Evolutionary conservation across 2,329 filamentous ascomycete species (phyloP).

Genomic region (Verruconis gallopava): DNA sequence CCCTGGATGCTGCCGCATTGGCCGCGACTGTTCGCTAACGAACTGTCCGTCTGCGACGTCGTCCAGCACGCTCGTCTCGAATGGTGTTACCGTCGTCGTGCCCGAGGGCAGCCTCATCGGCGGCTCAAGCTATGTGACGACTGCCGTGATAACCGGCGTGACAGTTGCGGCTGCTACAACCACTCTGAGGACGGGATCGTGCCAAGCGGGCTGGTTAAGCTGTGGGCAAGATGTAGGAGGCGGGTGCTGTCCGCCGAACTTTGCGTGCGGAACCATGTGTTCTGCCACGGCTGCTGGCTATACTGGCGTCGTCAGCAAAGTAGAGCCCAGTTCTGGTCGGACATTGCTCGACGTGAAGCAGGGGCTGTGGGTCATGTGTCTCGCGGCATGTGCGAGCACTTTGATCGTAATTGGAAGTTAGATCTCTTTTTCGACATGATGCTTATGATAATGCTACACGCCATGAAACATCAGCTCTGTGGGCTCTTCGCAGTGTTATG

Average conservation of each 20-base stretch:
- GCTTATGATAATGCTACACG: too few species aligned
- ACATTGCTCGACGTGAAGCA: not conserved
- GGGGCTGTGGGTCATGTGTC: not conserved
- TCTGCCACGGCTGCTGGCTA: conserved; percentile 38
- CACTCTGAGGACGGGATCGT: conserved; percentile 26
- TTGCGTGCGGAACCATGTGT: conserved; percentile 63
- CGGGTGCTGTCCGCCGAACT: conserved; percentile 75
- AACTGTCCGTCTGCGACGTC: conserved; percentile 53
- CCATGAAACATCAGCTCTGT: too few species aligned
- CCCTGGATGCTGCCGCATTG: conserved; percentile 80
- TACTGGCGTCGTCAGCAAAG: conserved; percentile 37
- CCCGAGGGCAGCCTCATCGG: conserved; percentile 37
- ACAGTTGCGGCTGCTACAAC: conserved; percentile 25
- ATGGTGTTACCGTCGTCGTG: conserved; percentile 56
- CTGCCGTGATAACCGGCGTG: conserved; percentile 11
- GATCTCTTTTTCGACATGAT: too few species aligned
- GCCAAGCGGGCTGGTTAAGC: conserved; percentile 66
- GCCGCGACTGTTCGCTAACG: conserved; percentile 68
- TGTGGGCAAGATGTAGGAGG: conserved; percentile 55
- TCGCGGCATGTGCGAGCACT: not conserved
- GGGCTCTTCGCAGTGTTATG: too few species aligned
- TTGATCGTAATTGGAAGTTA: not conserved
- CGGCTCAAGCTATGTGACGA: conserved; percentile 6
- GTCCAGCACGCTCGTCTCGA: conserved; percentile 51
- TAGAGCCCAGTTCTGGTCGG: conserved; percentile 2